Percentiles rank a stretch among this genome's conserved stretches.
These are phyloP conservation scores for Fusarium sp. DNA, from an alignment of 2,329 filamentous ascomycete species.

Conservation along the genomic window DNA sequence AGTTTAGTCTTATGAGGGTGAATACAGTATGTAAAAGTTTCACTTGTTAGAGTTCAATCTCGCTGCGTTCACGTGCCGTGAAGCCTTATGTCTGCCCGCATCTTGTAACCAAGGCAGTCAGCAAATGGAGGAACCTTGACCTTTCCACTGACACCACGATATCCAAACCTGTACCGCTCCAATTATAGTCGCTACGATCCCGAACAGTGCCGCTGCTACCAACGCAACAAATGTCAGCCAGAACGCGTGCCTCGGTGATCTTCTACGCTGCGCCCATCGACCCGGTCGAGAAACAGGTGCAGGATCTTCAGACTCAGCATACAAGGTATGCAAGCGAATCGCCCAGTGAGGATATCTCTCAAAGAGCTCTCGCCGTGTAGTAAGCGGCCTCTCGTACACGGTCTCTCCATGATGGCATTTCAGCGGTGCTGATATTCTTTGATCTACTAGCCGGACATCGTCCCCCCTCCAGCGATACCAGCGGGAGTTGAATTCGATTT, in stretches of 20 bases:
- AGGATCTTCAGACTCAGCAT: not conserved
- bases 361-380: not conserved
- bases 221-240: not conserved
- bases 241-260: not conserved
- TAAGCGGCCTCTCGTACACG: not conserved
- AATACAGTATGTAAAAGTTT: too few relatives aligned
- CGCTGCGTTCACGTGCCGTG: too few relatives aligned
- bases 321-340: not conserved
- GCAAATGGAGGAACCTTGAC: not conserved
- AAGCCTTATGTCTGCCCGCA: too few relatives aligned
- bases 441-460: not conserved
- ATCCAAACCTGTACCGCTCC: not conserved
- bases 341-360: not conserved
- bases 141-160: not conserved
- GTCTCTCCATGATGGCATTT: not conserved
- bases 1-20: not conserved
- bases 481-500: not conserved
- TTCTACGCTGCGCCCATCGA: not conserved
- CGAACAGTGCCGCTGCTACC: not conserved
- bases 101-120: not conserved
- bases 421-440: not conserved
- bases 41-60: too few relatives aligned
- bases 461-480: not conserved
- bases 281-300: not conserved
- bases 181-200: not conserved